A percentile compares a stretch with the other conserved stretches of the same genome.
These are phyloP conservation scores for Codiaeum variegatum DNA, from an alignment of 441 rosid genomes.

Conservation along the genomic window DNA sequence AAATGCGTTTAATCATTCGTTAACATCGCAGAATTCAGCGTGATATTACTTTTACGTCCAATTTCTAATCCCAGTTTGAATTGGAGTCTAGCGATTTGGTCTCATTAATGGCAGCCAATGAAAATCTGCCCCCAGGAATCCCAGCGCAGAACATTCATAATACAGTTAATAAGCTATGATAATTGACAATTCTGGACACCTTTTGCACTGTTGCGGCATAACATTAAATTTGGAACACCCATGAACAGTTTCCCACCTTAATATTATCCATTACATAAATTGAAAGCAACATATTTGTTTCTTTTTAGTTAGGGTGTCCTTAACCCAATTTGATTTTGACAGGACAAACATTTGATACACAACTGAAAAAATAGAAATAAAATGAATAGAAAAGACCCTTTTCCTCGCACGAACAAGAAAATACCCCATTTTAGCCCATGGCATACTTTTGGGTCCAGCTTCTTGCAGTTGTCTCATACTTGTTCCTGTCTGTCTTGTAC, in stretches of 20 bases:
- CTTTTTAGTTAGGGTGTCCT: slow-evolving; percentile 13
- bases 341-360: slow-evolving; percentile 22
- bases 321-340: slow-evolving; percentile 32
- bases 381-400: slow-evolving; percentile 6
- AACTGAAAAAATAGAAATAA: background rate
- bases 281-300: slow-evolving; percentile 19
- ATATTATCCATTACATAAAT: slow-evolving; percentile 36
- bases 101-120: too few relatives aligned
- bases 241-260: slow-evolving; percentile 11
- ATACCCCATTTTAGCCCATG: slow-evolving; percentile 48
- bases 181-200: slow-evolving; percentile 8
- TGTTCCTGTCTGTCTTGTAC: slow-evolving; percentile 77
- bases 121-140: background rate
- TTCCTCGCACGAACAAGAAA: slow-evolving; percentile 12
- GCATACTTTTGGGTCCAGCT: slow-evolving; percentile 92
- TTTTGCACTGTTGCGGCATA: slow-evolving; percentile 7
- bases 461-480: slow-evolving; percentile 77
- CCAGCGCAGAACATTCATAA: too few relatives aligned
- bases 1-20: too few relatives aligned
- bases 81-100: too few relatives aligned
- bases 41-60: too few relatives aligned
- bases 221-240: slow-evolving; percentile 9
- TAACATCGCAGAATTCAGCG: too few relatives aligned
- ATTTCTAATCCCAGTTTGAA: too few relatives aligned
- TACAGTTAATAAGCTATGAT: too few relatives aligned